phyloP scores from a whole-genome alignment of 2,329 filamentous ascomycete species.

The Celoporthe dispersa region DNA sequence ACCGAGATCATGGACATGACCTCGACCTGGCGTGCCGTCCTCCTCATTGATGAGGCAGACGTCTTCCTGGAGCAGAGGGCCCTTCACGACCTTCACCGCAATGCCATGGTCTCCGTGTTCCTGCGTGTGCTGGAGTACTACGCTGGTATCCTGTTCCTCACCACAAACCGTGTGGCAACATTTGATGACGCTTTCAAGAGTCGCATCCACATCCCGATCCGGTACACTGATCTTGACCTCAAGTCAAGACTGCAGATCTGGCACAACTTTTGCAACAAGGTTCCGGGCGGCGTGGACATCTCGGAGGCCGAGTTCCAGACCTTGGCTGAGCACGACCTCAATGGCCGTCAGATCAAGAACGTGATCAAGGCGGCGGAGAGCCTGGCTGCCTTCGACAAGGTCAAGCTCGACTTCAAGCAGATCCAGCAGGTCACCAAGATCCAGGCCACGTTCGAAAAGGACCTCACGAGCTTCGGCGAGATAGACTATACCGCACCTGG shows the following conservation, averaged over 20 bases:
- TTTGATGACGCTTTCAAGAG: slow-evolving; percentile 49
- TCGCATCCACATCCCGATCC: slow-evolving; percentile 42
- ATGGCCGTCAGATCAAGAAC: slow-evolving; percentile 39
- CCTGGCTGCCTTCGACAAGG: slow-evolving; percentile 39
- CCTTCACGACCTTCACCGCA: slow-evolving; percentile 29
- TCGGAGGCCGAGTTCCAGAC: slow-evolving; percentile 31
- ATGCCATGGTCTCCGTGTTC: slow-evolving; percentile 30
- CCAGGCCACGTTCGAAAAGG: slow-evolving; percentile 39
- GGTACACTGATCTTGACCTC: slow-evolving; percentile 35
- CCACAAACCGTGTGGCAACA: slow-evolving; percentile 47
- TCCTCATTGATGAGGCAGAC: slow-evolving; percentile 35
- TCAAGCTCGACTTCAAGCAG: slow-evolving; percentile 35
- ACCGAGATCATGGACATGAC: slow-evolving; percentile 29
- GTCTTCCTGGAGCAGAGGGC: slow-evolving; percentile 32
- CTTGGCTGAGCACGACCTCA: slow-evolving; percentile 33
- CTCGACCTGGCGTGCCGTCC: slow-evolving; percentile 33
- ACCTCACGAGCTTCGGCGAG: slow-evolving; percentile 32
- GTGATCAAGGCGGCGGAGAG: slow-evolving; percentile 37
- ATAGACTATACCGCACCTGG: slow-evolving; percentile 31
- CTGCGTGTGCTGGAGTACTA: slow-evolving; percentile 43
- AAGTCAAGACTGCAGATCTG: slow-evolving; percentile 29
- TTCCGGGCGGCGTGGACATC: slow-evolving; percentile 33
- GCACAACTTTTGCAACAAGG: slow-evolving; percentile 31
- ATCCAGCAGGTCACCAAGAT: slow-evolving; percentile 39
- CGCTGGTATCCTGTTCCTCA: slow-evolving; percentile 45